phyloP scores from a whole-genome alignment of 2,329 filamentous ascomycete species.

The Amauroascus verrucosus region DNA sequence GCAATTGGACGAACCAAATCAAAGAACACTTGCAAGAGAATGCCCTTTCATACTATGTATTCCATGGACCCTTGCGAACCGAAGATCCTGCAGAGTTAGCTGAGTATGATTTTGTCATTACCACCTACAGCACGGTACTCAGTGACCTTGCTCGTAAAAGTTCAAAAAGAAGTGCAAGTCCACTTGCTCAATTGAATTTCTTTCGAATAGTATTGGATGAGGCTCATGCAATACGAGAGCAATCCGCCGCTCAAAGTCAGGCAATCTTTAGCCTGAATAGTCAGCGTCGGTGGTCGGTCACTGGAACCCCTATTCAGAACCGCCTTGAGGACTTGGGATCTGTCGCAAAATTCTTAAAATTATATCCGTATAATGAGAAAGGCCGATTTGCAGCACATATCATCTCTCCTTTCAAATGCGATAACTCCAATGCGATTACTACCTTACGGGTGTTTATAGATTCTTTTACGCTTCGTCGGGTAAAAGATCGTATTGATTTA shows the following conservation, averaged over 20 bases:
- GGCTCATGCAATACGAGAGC: constrained; percentile 86
- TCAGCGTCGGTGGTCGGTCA: constrained; percentile 88
- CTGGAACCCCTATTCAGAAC: constrained; percentile 92
- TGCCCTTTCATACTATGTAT: constrained; percentile 64
- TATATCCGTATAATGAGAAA: constrained; percentile 75
- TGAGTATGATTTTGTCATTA: constrained; percentile 73
- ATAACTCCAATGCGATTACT: constrained; percentile 57
- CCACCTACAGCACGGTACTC: constrained; percentile 80
- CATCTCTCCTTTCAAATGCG: constrained; percentile 73
- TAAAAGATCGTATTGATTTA: constrained; percentile 84
- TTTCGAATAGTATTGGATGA: constrained; percentile 92
- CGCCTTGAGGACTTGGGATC: constrained; percentile 81
- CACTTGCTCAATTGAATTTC: constrained; percentile 73
- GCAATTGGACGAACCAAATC: constrained; percentile 92
- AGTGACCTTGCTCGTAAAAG: constrained; percentile 61
- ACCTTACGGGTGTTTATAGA: constrained; percentile 84
- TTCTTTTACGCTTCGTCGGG: constrained; percentile 80
- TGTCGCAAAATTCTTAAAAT: constrained; percentile 70
- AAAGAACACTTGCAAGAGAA: constrained; percentile 62
- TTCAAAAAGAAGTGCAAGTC: constrained; percentile 49
- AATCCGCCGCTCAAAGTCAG: constrained; percentile 69
- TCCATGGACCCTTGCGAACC: constrained; percentile 70
- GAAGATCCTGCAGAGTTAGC: constrained; percentile 59
- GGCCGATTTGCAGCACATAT: constrained; percentile 69
- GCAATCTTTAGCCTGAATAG: constrained; percentile 71